phyloP scores from a whole-genome alignment of 2,329 filamentous ascomycete genomes.

The Alternaria brassicae region DNA sequence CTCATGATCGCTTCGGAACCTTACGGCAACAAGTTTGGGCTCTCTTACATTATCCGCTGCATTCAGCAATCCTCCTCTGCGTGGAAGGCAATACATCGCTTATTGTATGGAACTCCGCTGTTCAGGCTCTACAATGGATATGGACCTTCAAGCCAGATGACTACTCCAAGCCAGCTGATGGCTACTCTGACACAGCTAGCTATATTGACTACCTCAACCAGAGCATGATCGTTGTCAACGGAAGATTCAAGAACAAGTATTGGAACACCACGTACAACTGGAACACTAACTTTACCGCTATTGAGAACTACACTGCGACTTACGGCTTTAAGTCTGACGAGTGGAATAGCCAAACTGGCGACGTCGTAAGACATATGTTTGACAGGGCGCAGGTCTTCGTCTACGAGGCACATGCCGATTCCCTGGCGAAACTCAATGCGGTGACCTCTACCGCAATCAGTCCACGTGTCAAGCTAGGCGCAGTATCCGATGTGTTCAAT shows the following conservation, averaged over 20 bases:
- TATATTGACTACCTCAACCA: constrained; percentile 26
- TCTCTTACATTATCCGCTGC: constrained; percentile 65
- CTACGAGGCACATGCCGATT: constrained; percentile 35
- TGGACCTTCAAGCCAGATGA: constrained; percentile 25
- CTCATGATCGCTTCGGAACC: constrained; percentile 54
- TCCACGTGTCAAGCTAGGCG: constrained; percentile 13
- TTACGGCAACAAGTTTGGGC: constrained; percentile 65
- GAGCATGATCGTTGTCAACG: constrained; percentile 29
- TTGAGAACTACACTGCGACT: constrained; percentile 26
- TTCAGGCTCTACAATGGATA: constrained; percentile 31
- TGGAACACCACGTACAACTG: constrained; percentile 34
- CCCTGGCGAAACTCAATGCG: constrained; percentile 33
- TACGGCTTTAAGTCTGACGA: constrained; percentile 25
- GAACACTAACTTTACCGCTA: constrained; percentile 31
- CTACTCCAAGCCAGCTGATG: constrained; percentile 22
- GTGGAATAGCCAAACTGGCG: constrained; percentile 32
- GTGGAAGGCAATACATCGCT: constrained; percentile 59
- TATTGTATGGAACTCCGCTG: constrained; percentile 35
- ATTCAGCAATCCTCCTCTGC: constrained; percentile 66
- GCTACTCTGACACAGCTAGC: constrained; percentile 15
- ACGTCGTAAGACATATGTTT: constrained; percentile 23
- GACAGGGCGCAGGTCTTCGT: constrained; percentile 35
- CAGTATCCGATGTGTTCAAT: constrained; percentile 34
- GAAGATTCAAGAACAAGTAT: constrained; percentile 25
- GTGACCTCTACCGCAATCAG: constrained; percentile 17